Percentiles rank a stretch among this genome's conserved stretches.
These are phyloP conservation scores for Apophysomyces ossiformis DNA, from an alignment of 371 early-diverging fungal genomes.

Conservation along the genomic window DNA sequence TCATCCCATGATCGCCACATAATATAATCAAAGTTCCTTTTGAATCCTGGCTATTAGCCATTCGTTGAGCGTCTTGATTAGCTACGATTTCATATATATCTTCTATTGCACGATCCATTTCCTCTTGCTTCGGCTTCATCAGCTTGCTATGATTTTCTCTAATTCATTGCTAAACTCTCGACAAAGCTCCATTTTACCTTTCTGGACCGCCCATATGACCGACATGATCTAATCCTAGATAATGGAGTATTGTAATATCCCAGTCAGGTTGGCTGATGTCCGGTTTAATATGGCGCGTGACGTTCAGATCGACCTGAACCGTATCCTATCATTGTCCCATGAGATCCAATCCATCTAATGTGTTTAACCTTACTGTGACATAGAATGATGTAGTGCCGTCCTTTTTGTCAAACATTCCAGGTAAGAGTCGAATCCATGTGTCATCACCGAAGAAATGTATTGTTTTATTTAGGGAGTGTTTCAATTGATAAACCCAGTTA, in stretches of 20 bases:
- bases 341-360: too few species aligned
- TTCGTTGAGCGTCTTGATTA: slow-evolving; percentile 49
- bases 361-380: slow-evolving; percentile 57
- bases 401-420: slow-evolving; percentile 61
- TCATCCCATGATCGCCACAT: slow-evolving; percentile 99
- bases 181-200: slow-evolving; percentile 27
- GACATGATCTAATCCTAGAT: slow-evolving; percentile 94
- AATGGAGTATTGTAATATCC: slow-evolving; percentile 90
- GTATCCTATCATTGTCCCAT: slow-evolving; percentile 59
- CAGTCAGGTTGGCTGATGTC: slow-evolving; percentile 68
- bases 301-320: slow-evolving; percentile 78
- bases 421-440: slow-evolving; percentile 92
- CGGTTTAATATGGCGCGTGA: slow-evolving; percentile 76
- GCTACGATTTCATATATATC: slow-evolving; percentile 54
- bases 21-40: slow-evolving; percentile 88
- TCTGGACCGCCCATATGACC: slow-evolving; percentile 92
- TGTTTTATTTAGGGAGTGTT: slow-evolving; percentile 52
- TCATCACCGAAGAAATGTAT: slow-evolving; percentile 94
- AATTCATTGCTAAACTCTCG: background rate
- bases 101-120: slow-evolving; percentile 77
- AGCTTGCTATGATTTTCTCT: slow-evolving; percentile 30
- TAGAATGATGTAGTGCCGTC: slow-evolving; percentile 86
- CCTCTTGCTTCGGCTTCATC: slow-evolving; percentile 79
- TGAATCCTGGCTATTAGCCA: slow-evolving; percentile 32
- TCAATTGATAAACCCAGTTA: slow-evolving; percentile 75